These are phyloP conservation scores for Monilinia polystroma DNA, from an alignment of 2,329 filamentous ascomycete genomes.

Conservation along the genomic window DNA sequence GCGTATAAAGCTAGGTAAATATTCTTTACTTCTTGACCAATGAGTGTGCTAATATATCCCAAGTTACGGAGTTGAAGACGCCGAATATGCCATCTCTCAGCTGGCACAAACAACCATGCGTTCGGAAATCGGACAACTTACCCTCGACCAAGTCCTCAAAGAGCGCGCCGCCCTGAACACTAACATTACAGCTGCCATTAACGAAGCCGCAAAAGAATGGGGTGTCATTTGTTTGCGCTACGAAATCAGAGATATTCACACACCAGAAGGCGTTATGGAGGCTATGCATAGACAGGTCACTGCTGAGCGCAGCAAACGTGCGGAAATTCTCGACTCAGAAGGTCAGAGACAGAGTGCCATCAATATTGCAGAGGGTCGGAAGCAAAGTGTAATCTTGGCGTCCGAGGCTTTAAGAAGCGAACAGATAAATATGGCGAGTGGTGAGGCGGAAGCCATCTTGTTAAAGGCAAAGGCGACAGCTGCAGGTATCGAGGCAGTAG, in stretches of 20 bases:
- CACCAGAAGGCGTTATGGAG: constrained; percentile 86
- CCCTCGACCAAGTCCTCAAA: constrained; percentile 95
- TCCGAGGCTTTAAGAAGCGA: constrained; percentile 88
- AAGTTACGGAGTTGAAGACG: constrained; percentile 97
- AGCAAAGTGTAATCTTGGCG: constrained; percentile 94
- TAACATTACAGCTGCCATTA: constrained; percentile 98
- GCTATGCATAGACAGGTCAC: constrained; percentile 99
- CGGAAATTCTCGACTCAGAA: constrained; percentile 95
- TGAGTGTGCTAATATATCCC: constrained; percentile 11
- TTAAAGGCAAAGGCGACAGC: constrained; percentile 86
- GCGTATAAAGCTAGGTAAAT: constrained; percentile 91
- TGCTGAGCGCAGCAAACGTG: constrained; percentile 93
- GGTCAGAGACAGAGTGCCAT: constrained; percentile 96
- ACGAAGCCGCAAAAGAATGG: constrained; percentile 96
- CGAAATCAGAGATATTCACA: constrained; percentile 98
- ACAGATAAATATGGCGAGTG: constrained; percentile 87
- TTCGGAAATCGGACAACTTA: constrained; percentile 93
- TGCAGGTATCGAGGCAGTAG: constrained; percentile 82
- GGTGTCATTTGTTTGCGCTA: constrained; percentile 94
- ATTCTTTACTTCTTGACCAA: background rate
- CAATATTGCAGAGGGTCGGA: constrained; percentile 97
- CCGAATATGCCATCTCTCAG: constrained; percentile 97
- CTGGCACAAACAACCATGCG: constrained; percentile 99
- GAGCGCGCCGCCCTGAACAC: constrained; percentile 94
- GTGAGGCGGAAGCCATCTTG: constrained; percentile 91